Evolutionary conservation across 495 filamentous ascomycete species (phyloP), one percentile per base, ranked within the genome.

Genomic region (Friedmanniomyces simplex): DNA sequence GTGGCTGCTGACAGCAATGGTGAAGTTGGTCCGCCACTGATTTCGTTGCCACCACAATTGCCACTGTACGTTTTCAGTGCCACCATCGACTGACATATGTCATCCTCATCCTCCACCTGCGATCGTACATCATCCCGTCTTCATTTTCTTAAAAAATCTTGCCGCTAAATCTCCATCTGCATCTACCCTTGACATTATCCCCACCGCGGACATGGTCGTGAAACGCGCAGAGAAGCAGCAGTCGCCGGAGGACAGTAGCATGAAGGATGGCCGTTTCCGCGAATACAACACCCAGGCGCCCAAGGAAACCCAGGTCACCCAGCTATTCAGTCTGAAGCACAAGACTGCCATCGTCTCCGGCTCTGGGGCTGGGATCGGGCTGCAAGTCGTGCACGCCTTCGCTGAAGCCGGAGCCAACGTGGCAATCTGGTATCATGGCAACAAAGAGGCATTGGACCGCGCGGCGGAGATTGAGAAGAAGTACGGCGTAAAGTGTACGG

Each of bases 331-430:
- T 12, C 75, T 94, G 45, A 87, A 85, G 69, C 86, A 87, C 37
- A 87, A 82, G 67, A 93, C 88, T 11, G 89, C 88, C 36, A 87
- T 94, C 57, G 82, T 94, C 22, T 83, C 88, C 4, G 89, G 89
- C 32, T 86, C 87, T 22, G 87, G 79, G 26, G 84, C 85, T 21
- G 89, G 89, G 53, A 95, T 95, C 63, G 89, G 90, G 32, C 73
- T 87, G 4, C 79, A 80, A 10, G 81, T 93, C 20, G 87, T 86
- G n/a, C 74, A 89, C 37, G 86, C 77, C 20, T 69, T 85, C 26
- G 89, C 89, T 11, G 90, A 95, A 66, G 84, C 87, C 22, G 90
- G 89, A 37, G 88, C 89, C 36, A 89, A 95, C 61, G 85, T 95
- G 42, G 89, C 86, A 2, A 81, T 95, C 30, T 91, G 86, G 84